Base-by-base conservation (phyloP, 768 basidiomycete genomes). In the Tulasnella sp. region DNA sequence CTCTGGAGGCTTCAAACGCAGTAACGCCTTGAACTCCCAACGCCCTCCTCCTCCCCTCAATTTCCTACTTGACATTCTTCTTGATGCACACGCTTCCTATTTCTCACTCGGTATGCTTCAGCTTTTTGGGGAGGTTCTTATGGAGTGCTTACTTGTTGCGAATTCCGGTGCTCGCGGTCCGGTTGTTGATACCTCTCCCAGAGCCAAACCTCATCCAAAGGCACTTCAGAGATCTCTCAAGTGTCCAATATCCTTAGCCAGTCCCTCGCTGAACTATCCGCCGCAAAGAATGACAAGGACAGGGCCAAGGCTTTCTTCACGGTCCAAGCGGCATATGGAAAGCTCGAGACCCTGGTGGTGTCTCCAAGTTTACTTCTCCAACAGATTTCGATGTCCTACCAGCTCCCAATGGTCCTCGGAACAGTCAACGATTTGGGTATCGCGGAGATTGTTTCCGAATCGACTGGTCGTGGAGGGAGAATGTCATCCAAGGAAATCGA, bases 401-500 rank as follows among this genome's bases (percentile, higher is more conserved):
- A 41, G 75, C 42, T 76, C 14, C 42, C 75, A 34, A 46, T 48
- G 34, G 75, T 50, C 12, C 75, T 76, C 14, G 75, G 75, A 24
- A 12, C 48, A 16, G 75, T 76, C 42, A 50, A 46, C 11, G 40
- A 46, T 5, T 20, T 76, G 18, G 75, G 75, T 20, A 31, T 76
- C 3, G 42, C 75, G 40, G 75, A 76, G 42, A 24, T 76, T 14
- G 18, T 76, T 22, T 76, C 75, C 4, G 75, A 42, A 6, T 42
- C 75, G 9, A 31, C 40, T 44, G 75, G 16, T 22, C 42, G 5
- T 1, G 73, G 34, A 37, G 69, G 69, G 14, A 31, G 40, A 74
- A 76, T 76, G 1, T 76, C 75, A 20, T 76, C 75, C 40, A 28
- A 41, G 14, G 75, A 14, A 6, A 42, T 76, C 40, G 75, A 76